Evolutionary conservation across 495 filamentous ascomycete genomes (phyloP).

Genomic region (Aspergillus saccharolyticus): DNA sequence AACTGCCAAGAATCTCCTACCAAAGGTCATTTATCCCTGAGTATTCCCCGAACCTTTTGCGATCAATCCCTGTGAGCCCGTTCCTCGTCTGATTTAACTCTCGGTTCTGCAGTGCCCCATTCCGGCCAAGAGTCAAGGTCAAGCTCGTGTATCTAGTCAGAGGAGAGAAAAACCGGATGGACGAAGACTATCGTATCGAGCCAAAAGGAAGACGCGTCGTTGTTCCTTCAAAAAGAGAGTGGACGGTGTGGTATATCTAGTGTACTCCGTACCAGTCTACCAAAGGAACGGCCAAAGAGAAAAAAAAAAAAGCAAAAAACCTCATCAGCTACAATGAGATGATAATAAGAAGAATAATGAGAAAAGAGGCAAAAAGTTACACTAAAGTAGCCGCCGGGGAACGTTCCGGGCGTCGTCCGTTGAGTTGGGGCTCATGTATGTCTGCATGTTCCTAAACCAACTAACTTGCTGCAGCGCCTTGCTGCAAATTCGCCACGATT

Average conservation of each 20-base stretch:
- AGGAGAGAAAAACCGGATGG: background rate
- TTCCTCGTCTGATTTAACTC: background rate
- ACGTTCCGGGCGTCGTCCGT: slow-evolving; percentile 17
- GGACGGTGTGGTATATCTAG: too few species aligned
- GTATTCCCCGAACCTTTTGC: background rate
- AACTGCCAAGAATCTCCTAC: background rate
- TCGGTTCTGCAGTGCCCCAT: background rate
- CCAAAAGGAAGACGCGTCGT: background rate
- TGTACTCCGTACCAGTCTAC: background rate
- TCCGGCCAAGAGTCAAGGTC: background rate
- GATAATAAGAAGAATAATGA: background rate
- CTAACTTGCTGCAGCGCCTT: slow-evolving; percentile 9
- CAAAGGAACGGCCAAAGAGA: background rate
- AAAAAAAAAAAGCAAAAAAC: background rate
- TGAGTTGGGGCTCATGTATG: slow-evolving; percentile 17
- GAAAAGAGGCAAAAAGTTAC: background rate
- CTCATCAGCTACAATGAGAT: too few species aligned
- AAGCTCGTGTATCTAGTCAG: background rate
- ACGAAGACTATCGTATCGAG: background rate
- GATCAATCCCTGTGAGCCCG: background rate
- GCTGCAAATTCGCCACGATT: slow-evolving; percentile 15
- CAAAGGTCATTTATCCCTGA: background rate
- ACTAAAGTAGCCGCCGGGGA: slow-evolving; percentile 14
- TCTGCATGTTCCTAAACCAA: background rate
- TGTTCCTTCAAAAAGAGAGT: background rate